phyloP scores from a whole-genome alignment of 371 early-diverging fungal genomes.

The Synchytrium microbalum region DNA sequence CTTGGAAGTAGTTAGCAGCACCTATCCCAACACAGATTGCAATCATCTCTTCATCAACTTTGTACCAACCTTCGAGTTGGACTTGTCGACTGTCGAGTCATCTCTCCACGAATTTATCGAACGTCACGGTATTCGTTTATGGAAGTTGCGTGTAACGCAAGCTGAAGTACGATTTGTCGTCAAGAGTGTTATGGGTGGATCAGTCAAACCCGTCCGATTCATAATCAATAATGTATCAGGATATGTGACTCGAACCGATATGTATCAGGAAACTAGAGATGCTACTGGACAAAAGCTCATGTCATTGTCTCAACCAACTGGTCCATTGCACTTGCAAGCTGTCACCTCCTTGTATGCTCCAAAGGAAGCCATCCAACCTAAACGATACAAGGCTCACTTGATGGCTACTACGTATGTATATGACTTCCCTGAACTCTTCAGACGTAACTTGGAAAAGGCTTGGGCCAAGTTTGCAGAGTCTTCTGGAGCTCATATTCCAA shows the following conservation, averaged over 20 bases:
- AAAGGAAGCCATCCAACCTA: slow-evolving; percentile 93
- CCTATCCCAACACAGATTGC: slow-evolving; percentile 91
- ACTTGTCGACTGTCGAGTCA: slow-evolving; percentile 71
- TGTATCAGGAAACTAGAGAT: slow-evolving; percentile 72
- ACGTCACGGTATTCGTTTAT: slow-evolving; percentile 89
- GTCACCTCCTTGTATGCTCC: slow-evolving; percentile 79
- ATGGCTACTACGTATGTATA: slow-evolving; percentile 98
- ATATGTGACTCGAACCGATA: slow-evolving; percentile 82
- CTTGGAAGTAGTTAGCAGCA: slow-evolving; percentile 80
- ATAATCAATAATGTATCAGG: slow-evolving; percentile 85
- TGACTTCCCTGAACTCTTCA: slow-evolving; percentile 95
- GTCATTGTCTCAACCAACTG: slow-evolving; percentile 60
- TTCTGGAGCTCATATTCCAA: slow-evolving; percentile 53
- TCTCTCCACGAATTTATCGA: slow-evolving; percentile 84
- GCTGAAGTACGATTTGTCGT: slow-evolving; percentile 87
- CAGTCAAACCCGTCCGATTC: slow-evolving; percentile 69
- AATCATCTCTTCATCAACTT: slow-evolving; percentile 97
- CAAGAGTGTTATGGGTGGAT: slow-evolving; percentile 13
- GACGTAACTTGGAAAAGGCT: slow-evolving; percentile 62
- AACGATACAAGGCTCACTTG: slow-evolving; percentile 94
- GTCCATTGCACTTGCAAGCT: slow-evolving; percentile 76
- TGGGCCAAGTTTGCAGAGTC: slow-evolving; percentile 51
- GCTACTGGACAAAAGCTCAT: slow-evolving; percentile 49
- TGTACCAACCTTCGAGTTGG: slow-evolving; percentile 88
- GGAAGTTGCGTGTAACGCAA: slow-evolving; percentile 86